phyloP scores from a whole-genome alignment of 1,139 yeast species.

The Blastobotrys elegans region DNA sequence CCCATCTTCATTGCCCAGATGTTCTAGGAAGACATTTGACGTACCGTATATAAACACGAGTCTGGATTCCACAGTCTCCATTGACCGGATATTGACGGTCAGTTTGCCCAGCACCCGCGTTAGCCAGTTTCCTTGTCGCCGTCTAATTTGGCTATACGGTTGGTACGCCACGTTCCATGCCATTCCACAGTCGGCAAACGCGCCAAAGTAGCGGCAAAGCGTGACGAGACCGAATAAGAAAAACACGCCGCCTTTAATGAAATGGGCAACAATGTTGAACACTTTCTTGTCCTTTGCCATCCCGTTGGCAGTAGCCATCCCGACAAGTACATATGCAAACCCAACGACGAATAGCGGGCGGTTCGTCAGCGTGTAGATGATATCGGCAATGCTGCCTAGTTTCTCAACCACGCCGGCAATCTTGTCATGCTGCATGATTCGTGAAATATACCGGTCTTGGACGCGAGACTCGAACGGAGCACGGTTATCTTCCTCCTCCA shows the following conservation, averaged over 20 bases:
- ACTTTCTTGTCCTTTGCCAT: slow-evolving; percentile 63
- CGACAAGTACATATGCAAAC: slow-evolving; percentile 60
- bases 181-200: slow-evolving; percentile 70
- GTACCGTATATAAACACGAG: slow-evolving; percentile 82
- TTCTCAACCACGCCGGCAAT: slow-evolving; percentile 35
- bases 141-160: not conserved
- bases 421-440: slow-evolving; percentile 25
- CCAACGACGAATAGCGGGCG: slow-evolving; percentile 63
- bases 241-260: slow-evolving; percentile 93
- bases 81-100: slow-evolving; percentile 36
- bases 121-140: slow-evolving; percentile 5
- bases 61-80: slow-evolving; percentile 80
- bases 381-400: slow-evolving; percentile 37
- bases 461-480: slow-evolving; percentile 14
- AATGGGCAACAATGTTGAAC: slow-evolving; percentile 85
- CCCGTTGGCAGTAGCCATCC: slow-evolving; percentile 66
- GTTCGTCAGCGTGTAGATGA: slow-evolving; percentile 51
- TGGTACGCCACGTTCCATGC: slow-evolving; percentile 66
- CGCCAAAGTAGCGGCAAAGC: slow-evolving; percentile 82
- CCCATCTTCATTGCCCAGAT: slow-evolving; percentile 68
- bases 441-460: slow-evolving; percentile 23
- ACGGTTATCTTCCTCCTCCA: no score
- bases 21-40: slow-evolving; percentile 86
- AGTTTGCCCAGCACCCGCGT: slow-evolving; percentile 12
- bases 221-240: slow-evolving; percentile 68